Evolutionary conservation across 176 grass and related monocot genomes (phyloP).

Genomic region (Juncus inflexus): DNA sequence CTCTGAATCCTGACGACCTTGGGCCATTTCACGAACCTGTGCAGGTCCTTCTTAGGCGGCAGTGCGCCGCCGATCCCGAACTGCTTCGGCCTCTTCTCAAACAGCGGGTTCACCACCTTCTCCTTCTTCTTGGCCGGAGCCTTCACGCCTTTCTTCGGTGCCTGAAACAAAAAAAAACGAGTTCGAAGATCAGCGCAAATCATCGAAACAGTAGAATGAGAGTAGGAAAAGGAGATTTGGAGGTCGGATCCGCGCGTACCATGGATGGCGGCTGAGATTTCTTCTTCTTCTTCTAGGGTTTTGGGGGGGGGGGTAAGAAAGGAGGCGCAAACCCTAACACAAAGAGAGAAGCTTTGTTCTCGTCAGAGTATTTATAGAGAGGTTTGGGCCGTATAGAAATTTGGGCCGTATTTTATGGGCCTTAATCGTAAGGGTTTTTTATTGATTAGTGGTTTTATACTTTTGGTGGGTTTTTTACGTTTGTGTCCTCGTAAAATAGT

Average conservation of each 20-base stretch:
- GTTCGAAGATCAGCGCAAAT: background rate
- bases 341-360: too few species aligned
- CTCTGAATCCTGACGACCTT: constrained; percentile 91
- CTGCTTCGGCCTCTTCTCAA: constrained; percentile 94
- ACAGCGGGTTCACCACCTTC: constrained; percentile 64
- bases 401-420: too few species aligned
- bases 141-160: constrained; percentile 65
- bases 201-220: background rate
- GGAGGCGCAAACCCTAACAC: constrained; percentile 6
- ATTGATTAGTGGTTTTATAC: background rate
- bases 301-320: background rate
- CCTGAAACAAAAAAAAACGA: constrained; percentile 32
- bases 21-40: constrained; percentile 86
- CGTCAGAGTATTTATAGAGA: too few species aligned
- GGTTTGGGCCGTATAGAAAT: too few species aligned
- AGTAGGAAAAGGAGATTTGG: background rate
- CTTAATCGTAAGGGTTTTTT: too few species aligned
- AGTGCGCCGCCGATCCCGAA: constrained; percentile 74
- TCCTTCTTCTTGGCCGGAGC: constrained; percentile 53
- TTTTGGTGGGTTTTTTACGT: background rate
- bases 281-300: background rate
- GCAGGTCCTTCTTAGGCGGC: constrained; percentile 81
- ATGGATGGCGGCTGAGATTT: background rate
- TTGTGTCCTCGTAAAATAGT: too few species aligned
- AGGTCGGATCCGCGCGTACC: background rate